These are phyloP conservation scores for Penicillium brasilianum DNA, from an alignment of 2,329 filamentous ascomycete genomes.

Conservation along the genomic window DNA sequence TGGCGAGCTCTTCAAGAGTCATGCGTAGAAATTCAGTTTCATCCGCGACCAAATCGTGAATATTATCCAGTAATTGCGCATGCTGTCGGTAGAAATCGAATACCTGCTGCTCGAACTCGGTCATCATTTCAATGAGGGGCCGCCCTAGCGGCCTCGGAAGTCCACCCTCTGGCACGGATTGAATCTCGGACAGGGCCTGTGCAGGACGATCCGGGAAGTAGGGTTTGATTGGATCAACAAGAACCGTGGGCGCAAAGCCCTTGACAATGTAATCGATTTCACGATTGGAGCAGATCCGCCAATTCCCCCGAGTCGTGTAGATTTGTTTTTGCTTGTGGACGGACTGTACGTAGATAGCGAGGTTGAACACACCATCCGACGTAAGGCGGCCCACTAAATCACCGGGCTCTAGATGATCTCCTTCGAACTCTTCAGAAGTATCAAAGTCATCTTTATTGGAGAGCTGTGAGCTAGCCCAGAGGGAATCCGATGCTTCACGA, in stretches of 20 bases:
- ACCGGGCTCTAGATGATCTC: constrained; percentile 46
- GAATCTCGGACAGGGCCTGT: constrained; percentile 36
- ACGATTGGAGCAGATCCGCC: constrained; percentile 45
- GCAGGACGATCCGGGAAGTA: constrained; percentile 54
- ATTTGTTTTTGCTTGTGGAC: constrained; percentile 50
- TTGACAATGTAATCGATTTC: constrained; percentile 57
- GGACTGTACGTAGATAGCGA: constrained; percentile 50
- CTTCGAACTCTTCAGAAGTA: constrained; percentile 38
- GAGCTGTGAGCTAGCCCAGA: constrained; percentile 33
- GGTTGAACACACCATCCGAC: constrained; percentile 35
- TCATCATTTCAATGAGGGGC: constrained; percentile 42
- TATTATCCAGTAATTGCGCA: constrained; percentile 39
- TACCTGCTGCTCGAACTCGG: constrained; percentile 40
- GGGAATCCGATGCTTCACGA: constrained; percentile 33
- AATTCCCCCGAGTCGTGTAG: constrained; percentile 50
- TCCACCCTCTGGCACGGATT: constrained; percentile 47
- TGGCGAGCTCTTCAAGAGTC: constrained; percentile 46
- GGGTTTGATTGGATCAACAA: constrained; percentile 55
- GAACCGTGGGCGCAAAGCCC: constrained; percentile 51
- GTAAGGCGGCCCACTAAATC: constrained; percentile 46
- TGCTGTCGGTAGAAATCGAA: constrained; percentile 43
- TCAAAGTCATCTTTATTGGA: constrained; percentile 34
- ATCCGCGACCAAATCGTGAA: constrained; percentile 47
- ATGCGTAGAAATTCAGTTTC: constrained; percentile 40
- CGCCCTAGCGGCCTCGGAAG: constrained; percentile 47